Base-by-base conservation (phyloP, 768 basidiomycete genomes). In the Pleurotus eryngii region DNA sequence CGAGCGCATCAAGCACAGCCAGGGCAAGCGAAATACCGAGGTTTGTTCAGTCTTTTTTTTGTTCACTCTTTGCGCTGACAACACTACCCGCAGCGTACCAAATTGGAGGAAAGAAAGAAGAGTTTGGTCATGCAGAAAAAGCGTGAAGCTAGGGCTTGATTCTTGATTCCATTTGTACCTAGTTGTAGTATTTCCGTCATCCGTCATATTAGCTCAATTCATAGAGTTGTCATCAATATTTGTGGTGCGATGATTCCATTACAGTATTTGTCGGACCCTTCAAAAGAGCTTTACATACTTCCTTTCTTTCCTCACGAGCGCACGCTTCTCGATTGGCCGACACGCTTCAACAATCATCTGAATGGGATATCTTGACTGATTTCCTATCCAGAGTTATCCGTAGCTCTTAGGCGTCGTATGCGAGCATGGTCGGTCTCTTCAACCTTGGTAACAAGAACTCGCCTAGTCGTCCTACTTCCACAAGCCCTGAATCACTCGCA, bases 1-100 rank as follows among this genome's bases (percentile, higher is more conserved):
- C 70, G 92, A 94, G 72, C 89, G 89, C 74, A 90, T 97, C 84
- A 92, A 94, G 74, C 84, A 90, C 68, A 86, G 87, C 62, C 82
- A 95, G 68, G 80, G 81, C 69, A 90, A 87, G 73, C 86, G 86
- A 59, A 78, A 79, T 12, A 74, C 79, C 22, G 92, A 96, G 89
- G 95, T 95, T 69, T 63, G 87, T 75, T 22, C 53, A 57, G 5
- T 18, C 24, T 27, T 39, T 40, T 26, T 40, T 17, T 46, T 40
- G 26, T 45, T 35, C n/a, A 15, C 15, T 45, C 5, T 2, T 38
- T 42, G 24, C 47, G 24, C 22, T 18, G 51, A 22, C 18, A 53
- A 27, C 57, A 26, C 27, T 37, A 62, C 20, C 15, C 60, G 26
- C 66, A 93, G 91, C 82, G 83, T 56, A 75, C 78, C 22, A 79